Base-by-base conservation (phyloP, 2,329 filamentous ascomycete genomes). In the Aspergillus sp. region DNA sequence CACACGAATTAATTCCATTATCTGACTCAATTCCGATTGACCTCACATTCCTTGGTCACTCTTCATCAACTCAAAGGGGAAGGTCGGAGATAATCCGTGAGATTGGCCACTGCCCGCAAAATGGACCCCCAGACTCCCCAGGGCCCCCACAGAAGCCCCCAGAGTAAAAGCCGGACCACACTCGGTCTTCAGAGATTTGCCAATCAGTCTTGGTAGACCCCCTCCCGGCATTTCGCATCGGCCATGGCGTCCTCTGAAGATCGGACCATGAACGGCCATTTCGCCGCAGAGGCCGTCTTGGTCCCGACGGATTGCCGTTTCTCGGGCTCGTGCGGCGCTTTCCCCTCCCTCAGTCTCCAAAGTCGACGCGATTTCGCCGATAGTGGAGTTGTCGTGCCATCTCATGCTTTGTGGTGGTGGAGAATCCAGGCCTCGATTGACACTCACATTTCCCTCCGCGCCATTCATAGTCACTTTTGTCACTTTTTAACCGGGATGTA, bases 401-500 rank as follows among this genome's bases (percentile, higher is more conserved):
- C 15, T 37, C 35, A 15, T 37, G 35, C 15, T n/a, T 15, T 9
- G 35, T 37, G 35, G 15, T 37, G 14, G 35, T 47, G 54, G 47
- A 33, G 31, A 39, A 44, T 7, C 5, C 17, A 44, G 31, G 41
- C 37, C 19, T 25, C 11, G 8, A 19, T 50, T 51, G 27, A 35
- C 27, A 23, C 37, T 17, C 12, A 9, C 19, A n/a, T 54, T 44
- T 14, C 14, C 17, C 19, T 49, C 15, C 25, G 27, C 9, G 8
- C 35, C 50, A 39, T 40, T 49, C 19, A 49, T n/a, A n/a, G 33
- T 55, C 41, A 47, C 25, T 56, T 56, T 21, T 21, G 21, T 21
- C 21, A 21, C 21, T 4, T 61, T 62, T 62, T 62, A 63, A 57
- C 41, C 61, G 61, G 60, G 40, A 62, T 62, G 63, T 65, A 65